A percentile compares a stretch with the other conserved stretches of the same genome.
Conservation (phyloP, 352 stramenopile species). For the Blastocystis sp. region DNA sequence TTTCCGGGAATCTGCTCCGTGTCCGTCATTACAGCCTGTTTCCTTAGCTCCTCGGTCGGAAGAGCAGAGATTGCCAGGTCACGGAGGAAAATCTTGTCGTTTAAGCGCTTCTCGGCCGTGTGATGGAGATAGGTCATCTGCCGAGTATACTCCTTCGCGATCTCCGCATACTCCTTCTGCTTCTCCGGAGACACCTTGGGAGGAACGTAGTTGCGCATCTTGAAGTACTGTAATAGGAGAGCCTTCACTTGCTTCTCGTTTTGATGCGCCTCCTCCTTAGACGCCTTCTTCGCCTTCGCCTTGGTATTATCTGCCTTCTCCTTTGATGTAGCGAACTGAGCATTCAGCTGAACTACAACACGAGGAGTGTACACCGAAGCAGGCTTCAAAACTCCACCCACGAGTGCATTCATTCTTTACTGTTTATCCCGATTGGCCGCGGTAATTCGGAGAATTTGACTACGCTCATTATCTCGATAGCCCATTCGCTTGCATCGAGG, state of each 20-base stretch:
- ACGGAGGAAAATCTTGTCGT: constrained; percentile 24
- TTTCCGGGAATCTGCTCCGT: constrained; percentile 14
- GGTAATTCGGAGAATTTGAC: no score
- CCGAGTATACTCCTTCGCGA: constrained; percentile 19
- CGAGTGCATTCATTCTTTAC: background rate
- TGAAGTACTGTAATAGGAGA: constrained; percentile 8
- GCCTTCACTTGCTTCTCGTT: background rate
- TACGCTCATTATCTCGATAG: no score
- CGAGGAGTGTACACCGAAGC: background rate
- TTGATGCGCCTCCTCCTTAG: background rate
- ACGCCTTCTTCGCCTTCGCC: constrained; percentile 21
- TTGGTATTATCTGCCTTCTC: background rate
- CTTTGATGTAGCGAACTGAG: background rate
- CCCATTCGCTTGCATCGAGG: no score
- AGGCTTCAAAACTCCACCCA: background rate
- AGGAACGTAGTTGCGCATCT: background rate
- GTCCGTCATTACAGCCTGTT: background rate
- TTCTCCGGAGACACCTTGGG: constrained; percentile 3
- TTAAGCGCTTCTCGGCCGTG: background rate
- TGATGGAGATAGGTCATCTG: constrained; percentile 29
- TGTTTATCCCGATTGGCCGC: no score
- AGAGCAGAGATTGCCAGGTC: constrained; percentile 25
- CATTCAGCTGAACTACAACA: background rate
- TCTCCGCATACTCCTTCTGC: constrained; percentile 22
- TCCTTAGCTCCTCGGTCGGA: background rate